phyloP scores from a whole-genome alignment of 306 rosid species.

The Hippophae gyantsensis region DNA sequence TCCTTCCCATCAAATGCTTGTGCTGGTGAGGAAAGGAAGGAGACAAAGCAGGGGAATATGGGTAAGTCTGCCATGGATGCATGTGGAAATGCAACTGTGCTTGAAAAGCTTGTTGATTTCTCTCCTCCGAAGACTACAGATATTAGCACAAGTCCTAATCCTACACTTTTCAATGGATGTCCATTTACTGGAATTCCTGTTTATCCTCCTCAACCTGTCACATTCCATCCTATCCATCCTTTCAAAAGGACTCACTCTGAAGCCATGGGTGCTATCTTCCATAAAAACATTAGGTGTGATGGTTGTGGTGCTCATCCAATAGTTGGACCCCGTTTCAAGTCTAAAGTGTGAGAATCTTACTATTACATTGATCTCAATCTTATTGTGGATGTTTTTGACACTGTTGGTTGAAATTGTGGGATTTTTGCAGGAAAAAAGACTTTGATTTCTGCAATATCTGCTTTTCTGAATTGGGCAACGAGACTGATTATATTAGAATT shows the following conservation, averaged over 20 bases:
- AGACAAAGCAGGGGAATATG: conserved; percentile 12
- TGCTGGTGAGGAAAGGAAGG: conserved; percentile 27
- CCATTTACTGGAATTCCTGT: conserved; percentile 38
- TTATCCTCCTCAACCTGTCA: conserved; percentile 7
- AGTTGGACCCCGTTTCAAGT: conserved; percentile 85
- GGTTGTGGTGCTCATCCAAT: conserved; percentile 90
- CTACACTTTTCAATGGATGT: conserved; percentile 22
- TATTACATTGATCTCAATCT: not conserved
- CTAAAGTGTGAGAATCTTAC: conserved; percentile 54
- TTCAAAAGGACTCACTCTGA: conserved; percentile 37
- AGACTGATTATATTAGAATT: conserved; percentile 49
- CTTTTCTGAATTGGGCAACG: conserved; percentile 46
- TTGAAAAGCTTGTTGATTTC: not conserved
- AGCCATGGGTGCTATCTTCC: conserved; percentile 59
- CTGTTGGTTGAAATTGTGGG: not conserved
- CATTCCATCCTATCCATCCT: conserved; percentile 20
- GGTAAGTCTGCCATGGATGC: conserved; percentile 8
- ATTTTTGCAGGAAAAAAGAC: conserved; percentile 53
- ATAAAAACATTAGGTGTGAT: conserved; percentile 77
- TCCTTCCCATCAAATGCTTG: conserved; percentile 21
- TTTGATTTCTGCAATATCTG: conserved; percentile 82
- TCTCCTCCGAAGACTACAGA: conserved; percentile 9
- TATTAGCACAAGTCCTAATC: not conserved
- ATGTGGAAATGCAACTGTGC: too few relatives aligned
- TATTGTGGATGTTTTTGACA: not conserved